Evolutionary conservation across 139 green algal species (phyloP).

Genomic region (Coccomyxa sp.): DNA sequence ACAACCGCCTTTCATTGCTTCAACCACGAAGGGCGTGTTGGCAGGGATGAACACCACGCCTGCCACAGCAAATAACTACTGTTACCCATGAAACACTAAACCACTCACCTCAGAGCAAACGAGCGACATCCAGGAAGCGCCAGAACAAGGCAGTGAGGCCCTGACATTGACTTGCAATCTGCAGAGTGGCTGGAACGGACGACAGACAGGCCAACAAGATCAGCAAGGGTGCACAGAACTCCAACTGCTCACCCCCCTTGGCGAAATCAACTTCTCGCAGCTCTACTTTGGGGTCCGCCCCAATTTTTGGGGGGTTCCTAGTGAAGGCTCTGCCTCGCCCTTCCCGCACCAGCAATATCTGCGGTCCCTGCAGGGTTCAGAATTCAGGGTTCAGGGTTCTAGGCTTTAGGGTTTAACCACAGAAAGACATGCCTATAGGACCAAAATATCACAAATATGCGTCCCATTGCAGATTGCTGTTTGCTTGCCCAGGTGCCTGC

Average conservation of each 20-base stretch:
- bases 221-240: not conserved
- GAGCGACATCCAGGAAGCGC: not conserved
- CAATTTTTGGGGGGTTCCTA: not conserved
- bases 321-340: constrained; percentile 22
- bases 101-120: not conserved
- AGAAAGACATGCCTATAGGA: not conserved
- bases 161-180: constrained; percentile 2
- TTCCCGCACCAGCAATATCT: constrained; percentile 43
- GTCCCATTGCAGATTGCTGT: not conserved
- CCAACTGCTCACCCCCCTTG: not conserved
- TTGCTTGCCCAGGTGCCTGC: not conserved
- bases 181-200: constrained; percentile 8
- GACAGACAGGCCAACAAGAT: not conserved
- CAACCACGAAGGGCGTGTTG: constrained; percentile 27
- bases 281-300: not conserved
- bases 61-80: not conserved
- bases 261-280: not conserved
- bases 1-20: constrained; percentile 13
- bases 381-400: no score
- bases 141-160: not conserved
- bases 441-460: not conserved
- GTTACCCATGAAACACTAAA: not conserved
- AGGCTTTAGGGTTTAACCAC: no score
- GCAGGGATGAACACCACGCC: constrained; percentile 48
- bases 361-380: constrained; percentile 23